Base-by-base conservation (phyloP, 1,284 basidiomycete genomes). In the Cystobasidium pallidum region DNA sequence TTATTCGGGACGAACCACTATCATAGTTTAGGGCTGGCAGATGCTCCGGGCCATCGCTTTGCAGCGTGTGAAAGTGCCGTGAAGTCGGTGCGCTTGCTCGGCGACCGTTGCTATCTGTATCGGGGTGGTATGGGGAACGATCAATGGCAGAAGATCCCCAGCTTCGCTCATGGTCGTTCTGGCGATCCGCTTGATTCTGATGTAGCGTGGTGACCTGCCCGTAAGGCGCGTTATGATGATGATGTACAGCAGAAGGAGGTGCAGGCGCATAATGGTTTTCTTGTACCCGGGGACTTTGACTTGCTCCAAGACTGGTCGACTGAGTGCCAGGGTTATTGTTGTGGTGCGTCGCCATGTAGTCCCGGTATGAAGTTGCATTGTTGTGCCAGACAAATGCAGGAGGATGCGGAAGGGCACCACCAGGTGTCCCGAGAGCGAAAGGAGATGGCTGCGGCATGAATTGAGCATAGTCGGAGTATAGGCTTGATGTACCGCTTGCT, bases 311-410 rank as follows among this genome's bases (percentile, higher is more conserved):
- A 13, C n/a, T 26, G 39, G n/a, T 43, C 24, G 58, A 26, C 24
- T 24, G 49, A 51, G 49, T 24, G 21, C 6, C 4, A 26, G 43
- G 19, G 21, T 36, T 28, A 39, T 10, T 28, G 39, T 10, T 26
- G 21, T 61, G 58, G 21, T 64, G 62, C 43, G 17, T 30, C 3
- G 62, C 62, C 62, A 64, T 64, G 19, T 64, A 64, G 39, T 64
- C 62, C 10, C 62, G 62, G 45, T 64, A 64, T 10, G 47, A 52
- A 32, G 62, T 41, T 19, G 62, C 43, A 30, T 51, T 43, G 32
- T 51, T 47, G 47, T 64, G 62, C 62, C 62, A 64, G 3, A 51
- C 62, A 19, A 64, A 64, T 0, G 62, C 45, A 8, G 62, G 30
- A 34, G 62, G 34, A 19, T 34, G 6, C 21, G 43, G 28, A 11